A percentile compares a stretch with the other conserved stretches of the same genome.
These are phyloP conservation scores for Aspergillus costaricaensis DNA, from an alignment of 2,329 filamentous ascomycete species.

Conservation along the genomic window DNA sequence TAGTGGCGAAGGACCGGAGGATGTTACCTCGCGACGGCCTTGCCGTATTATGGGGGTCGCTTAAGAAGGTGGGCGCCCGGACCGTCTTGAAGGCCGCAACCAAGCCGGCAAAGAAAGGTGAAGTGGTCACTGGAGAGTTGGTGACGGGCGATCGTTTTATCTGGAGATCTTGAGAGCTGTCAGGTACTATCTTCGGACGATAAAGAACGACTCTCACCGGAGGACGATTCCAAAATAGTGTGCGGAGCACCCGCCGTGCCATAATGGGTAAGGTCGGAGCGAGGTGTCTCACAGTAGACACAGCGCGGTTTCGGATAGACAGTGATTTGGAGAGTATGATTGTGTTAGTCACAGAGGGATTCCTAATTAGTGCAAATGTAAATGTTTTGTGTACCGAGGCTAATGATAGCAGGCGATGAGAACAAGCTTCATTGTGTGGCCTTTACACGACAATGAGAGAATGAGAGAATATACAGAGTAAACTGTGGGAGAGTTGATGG, in stretches of 20 bases:
- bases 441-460: background rate
- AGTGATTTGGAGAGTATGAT: background rate
- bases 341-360: background rate
- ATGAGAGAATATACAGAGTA: too few species aligned
- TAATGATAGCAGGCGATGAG: too few species aligned
- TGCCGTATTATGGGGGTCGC: background rate
- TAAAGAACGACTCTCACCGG: background rate
- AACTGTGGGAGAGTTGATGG: background rate
- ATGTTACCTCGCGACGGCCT: background rate
- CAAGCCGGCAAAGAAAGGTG: background rate
- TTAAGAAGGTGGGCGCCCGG: background rate
- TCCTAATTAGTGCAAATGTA: too few species aligned
- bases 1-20: constrained; percentile 9
- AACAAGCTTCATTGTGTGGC: background rate
- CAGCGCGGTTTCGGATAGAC: background rate
- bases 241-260: constrained; percentile 19
- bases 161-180: constrained; percentile 8
- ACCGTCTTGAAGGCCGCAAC: constrained; percentile 2
- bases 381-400: background rate
- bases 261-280: constrained; percentile 7
- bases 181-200: constrained; percentile 3
- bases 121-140: background rate
- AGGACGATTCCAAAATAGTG: constrained; percentile 9
- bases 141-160: background rate
- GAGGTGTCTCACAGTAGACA: background rate